These are phyloP conservation scores for Millerozyma acaciae DNA, from an alignment of 805 yeast species.

Conservation along the genomic window DNA sequence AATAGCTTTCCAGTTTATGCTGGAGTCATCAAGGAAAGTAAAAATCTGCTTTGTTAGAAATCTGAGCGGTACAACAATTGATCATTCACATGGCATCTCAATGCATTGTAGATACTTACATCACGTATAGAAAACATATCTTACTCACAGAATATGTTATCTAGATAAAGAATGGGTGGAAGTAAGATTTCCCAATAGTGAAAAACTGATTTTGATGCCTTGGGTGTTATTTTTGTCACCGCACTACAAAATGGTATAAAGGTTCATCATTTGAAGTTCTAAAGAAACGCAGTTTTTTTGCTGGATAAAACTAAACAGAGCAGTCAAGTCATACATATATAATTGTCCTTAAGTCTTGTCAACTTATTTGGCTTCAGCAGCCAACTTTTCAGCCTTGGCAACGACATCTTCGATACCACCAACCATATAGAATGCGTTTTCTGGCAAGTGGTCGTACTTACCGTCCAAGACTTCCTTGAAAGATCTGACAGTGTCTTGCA, in stretches of 20 bases:
- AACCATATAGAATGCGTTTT: slow-evolving; percentile 99
- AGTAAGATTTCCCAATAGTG: no score
- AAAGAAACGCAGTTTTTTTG: slow-evolving; percentile 10
- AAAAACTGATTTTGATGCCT: no score
- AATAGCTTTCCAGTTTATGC: slow-evolving; percentile 75
- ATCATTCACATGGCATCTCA: not conserved
- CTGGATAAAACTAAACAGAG: slow-evolving; percentile 10
- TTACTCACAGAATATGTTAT: not conserved
- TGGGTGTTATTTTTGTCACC: no score
- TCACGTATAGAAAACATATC: slow-evolving; percentile 2
- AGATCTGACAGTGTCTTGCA: slow-evolving; percentile 89
- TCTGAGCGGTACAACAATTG: not conserved
- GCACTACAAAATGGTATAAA: slow-evolving; percentile 2
- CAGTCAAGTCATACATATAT: slow-evolving; percentile 9
- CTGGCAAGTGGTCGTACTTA: slow-evolving; percentile 98
- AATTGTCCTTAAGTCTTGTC: slow-evolving; percentile 6
- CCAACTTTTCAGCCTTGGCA: slow-evolving; percentile 98
- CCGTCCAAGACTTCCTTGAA: slow-evolving; percentile 97
- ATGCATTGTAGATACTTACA: slow-evolving; percentile 1
- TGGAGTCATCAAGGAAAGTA: slow-evolving; percentile 57
- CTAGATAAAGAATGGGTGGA: no score
- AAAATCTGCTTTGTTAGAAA: slow-evolving; percentile 39
- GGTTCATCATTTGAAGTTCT: slow-evolving; percentile 5
- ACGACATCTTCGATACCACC: slow-evolving; percentile 99
- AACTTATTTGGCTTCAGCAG: slow-evolving; percentile 77